Base-by-base conservation (phyloP, 2,329 filamentous ascomycete genomes). In the Diaporthe aspalathi region DNA sequence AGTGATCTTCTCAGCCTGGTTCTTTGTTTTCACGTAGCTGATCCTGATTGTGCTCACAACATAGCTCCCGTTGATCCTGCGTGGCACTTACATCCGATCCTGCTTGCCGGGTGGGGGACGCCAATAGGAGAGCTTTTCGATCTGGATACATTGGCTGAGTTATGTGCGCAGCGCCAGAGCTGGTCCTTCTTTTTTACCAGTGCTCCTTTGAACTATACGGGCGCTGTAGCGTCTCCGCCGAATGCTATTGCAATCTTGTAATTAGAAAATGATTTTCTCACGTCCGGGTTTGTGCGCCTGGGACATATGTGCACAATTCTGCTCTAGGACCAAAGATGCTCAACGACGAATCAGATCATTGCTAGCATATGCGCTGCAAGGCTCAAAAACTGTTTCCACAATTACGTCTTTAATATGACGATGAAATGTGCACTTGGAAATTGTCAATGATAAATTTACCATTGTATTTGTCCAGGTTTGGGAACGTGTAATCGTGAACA, bases 111-210 rank as follows among this genome's bases (percentile, higher is more conserved):
- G 1, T 57, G 54, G 54, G 54, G 54, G 22, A 57, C 54, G 5
- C 54, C 54, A 11, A 57, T 57, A 27, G 54, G 54, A 27, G 54
- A 57, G 14, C 22, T 57, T 2, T 57, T 57, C 1, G 54, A 57
- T 8, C 43, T 57, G 35, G 54, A 57, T 20, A 57, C 14, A 11
- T 57, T 57, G 22, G 54, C 54, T 27, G 54, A 57, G 35, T 38
- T 57, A 14, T 57, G 54, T 8, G 54, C 14, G 3, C n/a, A 57
- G 22, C 54, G 54, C 54, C 22, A 20, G 22, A 57, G 22, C n/a
- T 57, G 54, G 54, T 57, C 54, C 6, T 57, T 57, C 54, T 57
- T 57, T 12, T 43, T 57, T 16, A 57, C 54, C n/a, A 57, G 54
- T 20, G 54, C 54, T 27, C 54, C 54, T 12, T 14, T 57, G 54